A percentile compares a stretch with the other conserved stretches of the same genome.
phyloP scores from a whole-genome alignment of 164 flowering plant genomes.

The Pachysandra terminalis region DNA sequence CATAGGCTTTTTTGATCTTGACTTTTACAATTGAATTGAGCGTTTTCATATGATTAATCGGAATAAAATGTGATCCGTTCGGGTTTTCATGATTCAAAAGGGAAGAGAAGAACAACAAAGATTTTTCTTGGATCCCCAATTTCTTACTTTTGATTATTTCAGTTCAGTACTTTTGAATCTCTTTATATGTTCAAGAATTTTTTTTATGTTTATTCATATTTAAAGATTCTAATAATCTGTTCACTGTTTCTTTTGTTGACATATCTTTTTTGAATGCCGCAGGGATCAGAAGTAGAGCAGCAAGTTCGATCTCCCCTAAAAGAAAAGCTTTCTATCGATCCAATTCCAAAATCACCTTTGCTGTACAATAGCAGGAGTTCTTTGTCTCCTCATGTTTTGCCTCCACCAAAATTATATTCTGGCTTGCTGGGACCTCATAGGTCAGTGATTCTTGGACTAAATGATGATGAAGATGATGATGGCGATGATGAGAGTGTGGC shows the following conservation, averaged over 20 bases:
- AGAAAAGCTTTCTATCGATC: slow-evolving; percentile 28
- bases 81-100: background rate
- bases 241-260: background rate
- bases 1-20: background rate
- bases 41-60: background rate
- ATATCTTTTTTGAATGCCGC: slow-evolving; percentile 5
- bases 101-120: background rate
- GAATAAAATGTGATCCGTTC: background rate
- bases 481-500: slow-evolving; percentile 42
- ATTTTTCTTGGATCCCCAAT: background rate
- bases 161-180: background rate
- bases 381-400: slow-evolving; percentile 41
- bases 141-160: background rate
- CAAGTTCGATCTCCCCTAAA: slow-evolving; percentile 42
- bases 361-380: slow-evolving; percentile 18
- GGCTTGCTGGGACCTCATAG: slow-evolving; percentile 41
- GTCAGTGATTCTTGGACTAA: slow-evolving; percentile 18
- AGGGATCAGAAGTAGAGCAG: slow-evolving; percentile 45
- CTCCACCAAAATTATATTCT: slow-evolving; percentile 64
- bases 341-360: slow-evolving; percentile 39
- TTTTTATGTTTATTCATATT: background rate
- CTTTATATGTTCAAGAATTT: no score
- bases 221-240: background rate
- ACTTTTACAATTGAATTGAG: background rate
- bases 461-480: slow-evolving; percentile 33